A percentile compares a stretch with the other conserved stretches of the same genome.
These are phyloP conservation scores for Ogataea trehaloabstinens DNA, from an alignment of 805 yeast species.

Conservation along the genomic window DNA sequence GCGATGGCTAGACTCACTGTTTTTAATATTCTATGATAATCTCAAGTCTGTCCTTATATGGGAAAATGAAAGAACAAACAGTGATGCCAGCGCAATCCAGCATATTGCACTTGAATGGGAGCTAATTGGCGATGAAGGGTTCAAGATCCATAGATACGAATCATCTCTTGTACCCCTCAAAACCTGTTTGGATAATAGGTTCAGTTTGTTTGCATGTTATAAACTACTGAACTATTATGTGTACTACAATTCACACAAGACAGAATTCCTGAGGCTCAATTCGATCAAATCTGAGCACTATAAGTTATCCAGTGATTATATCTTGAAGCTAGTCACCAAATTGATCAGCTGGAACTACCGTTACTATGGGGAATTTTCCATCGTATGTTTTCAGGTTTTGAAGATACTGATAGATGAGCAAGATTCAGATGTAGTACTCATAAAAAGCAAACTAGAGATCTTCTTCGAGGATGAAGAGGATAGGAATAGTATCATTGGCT, in stretches of 20 bases:
- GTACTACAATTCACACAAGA: conserved; percentile 18
- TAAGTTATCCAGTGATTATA: conserved; percentile 32
- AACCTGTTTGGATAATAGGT: conserved; percentile 54
- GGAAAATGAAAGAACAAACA: conserved; percentile 29
- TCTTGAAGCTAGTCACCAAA: conserved; percentile 44
- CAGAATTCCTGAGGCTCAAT: conserved; percentile 25
- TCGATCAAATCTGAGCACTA: conserved; percentile 17
- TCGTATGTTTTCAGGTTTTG: conserved; percentile 39
- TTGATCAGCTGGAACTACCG: conserved; percentile 61
- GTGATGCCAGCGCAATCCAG: conserved; percentile 29
- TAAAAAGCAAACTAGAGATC: conserved; percentile 40
- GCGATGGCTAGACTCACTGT: conserved; percentile 69
- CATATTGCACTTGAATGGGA: conserved; percentile 77
- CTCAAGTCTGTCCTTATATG: conserved; percentile 73
- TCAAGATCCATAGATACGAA: conserved; percentile 45
- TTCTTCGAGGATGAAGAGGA: conserved; percentile 29
- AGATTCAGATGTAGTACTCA: conserved; percentile 35
- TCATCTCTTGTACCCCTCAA: conserved; percentile 52
- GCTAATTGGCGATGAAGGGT: conserved; percentile 56
- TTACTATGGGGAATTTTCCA: conserved; percentile 58
- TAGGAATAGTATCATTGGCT: conserved; percentile 16
- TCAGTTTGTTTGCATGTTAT: conserved; percentile 58
- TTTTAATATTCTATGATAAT: conserved; percentile 67
- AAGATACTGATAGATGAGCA: conserved; percentile 39
- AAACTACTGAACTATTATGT: conserved; percentile 47